These are phyloP conservation scores for Paramecium pentaurelia DNA, from an alignment of 73 alveolate genomes.

Conservation along the genomic window DNA sequence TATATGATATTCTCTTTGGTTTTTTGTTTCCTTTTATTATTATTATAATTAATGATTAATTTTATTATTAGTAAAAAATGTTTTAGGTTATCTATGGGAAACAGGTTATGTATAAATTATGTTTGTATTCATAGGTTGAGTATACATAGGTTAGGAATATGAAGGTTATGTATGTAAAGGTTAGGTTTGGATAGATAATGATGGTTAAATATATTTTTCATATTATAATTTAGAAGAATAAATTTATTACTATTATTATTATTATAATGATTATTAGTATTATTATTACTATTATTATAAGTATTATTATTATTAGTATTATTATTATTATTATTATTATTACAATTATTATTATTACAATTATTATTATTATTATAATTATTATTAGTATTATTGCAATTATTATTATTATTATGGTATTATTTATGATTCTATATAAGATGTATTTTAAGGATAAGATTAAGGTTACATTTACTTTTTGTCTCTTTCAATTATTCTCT, in stretches of 20 bases:
- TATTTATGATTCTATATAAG: background rate
- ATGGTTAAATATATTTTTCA: background rate
- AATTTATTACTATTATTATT: background rate
- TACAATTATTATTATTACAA: background rate
- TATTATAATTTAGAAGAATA: background rate
- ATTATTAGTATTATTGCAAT: background rate
- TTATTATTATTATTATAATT: background rate
- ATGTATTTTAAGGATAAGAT: background rate
- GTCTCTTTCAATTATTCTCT: constrained; percentile 8
- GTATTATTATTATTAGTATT: background rate
- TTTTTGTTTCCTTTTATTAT: background rate
- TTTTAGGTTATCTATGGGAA: constrained; percentile 24
- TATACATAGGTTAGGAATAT: background rate
- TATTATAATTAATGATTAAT: background rate
- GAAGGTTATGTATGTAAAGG: background rate
- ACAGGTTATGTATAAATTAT: background rate
- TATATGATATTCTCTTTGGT: background rate
- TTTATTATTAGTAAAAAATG: constrained; percentile 35
- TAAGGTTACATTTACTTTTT: background rate
- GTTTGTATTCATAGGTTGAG: background rate
- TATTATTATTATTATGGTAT: background rate
- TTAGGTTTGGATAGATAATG: background rate
- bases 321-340: background rate
- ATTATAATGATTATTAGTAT: background rate
- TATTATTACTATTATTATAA: background rate